Evolutionary conservation across 805 yeast species (phyloP).

Genomic region (Yamadazyma takamatsuzukensis): DNA sequence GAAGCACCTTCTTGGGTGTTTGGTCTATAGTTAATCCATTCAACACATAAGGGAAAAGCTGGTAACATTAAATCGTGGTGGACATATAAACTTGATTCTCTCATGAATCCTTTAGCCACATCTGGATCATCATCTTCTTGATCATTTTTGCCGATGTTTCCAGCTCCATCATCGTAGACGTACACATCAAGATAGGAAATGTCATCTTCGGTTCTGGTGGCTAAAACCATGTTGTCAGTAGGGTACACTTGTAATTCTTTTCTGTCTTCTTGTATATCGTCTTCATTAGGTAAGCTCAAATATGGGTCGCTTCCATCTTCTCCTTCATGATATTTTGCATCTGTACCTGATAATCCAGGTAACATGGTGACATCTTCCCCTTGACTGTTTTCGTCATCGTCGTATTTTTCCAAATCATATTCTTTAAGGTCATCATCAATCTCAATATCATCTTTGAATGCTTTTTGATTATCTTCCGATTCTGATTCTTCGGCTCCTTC

Average conservation of each 20-base stretch:
- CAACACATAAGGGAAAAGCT: conserved; percentile 93
- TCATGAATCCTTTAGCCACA: conserved; percentile 65
- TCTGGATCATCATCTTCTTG: conserved; percentile 76
- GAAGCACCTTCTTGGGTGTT: conserved; percentile 27
- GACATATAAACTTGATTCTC: conserved; percentile 78
- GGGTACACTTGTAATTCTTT: conserved; percentile 83
- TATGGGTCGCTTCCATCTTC: conserved; percentile 55
- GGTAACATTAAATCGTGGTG: conserved; percentile 98
- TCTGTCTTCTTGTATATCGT: conserved; percentile 71
- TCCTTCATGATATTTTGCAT: conserved; percentile 52
- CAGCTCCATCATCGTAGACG: conserved; percentile 91
- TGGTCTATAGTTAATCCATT: conserved; percentile 84
- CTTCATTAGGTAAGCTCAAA: conserved; percentile 57
- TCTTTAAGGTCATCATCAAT: conserved; percentile 84
- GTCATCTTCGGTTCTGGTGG: conserved; percentile 95
- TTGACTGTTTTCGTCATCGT: conserved; percentile 55
- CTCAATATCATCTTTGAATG: conserved; percentile 52
- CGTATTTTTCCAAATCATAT: conserved; percentile 82
- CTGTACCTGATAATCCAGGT: conserved; percentile 63
- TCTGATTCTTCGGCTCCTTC: conserved; percentile 63
- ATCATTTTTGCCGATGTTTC: conserved; percentile 69
- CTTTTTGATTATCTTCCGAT: conserved; percentile 1
- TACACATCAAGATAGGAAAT: conserved; percentile 89
- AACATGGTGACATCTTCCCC: conserved; percentile 64
- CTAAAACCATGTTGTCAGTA: conserved; percentile 83